A percentile compares a stretch with the other conserved stretches of the same genome.
phyloP scores from a whole-genome alignment of 345 rosid genomes.

The Rhodamnia argentea region DNA sequence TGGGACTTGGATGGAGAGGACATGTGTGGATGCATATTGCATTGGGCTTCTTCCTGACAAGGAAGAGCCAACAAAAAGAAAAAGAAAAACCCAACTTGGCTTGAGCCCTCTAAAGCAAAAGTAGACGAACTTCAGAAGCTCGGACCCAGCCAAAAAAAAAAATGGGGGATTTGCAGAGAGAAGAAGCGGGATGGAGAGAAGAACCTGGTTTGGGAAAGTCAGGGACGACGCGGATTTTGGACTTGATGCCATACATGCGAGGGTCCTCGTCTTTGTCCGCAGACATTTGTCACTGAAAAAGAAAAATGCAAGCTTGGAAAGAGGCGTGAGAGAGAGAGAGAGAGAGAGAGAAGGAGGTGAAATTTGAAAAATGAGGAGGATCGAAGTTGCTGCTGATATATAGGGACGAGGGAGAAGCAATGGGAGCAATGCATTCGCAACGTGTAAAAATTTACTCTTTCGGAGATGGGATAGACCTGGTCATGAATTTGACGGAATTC shows the following conservation, averaged over 20 bases:
- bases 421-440: neutral
- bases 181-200: neutral
- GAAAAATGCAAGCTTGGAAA: neutral
- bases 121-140: neutral
- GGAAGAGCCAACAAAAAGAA: neutral
- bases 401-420: neutral
- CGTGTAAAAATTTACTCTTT: neutral
- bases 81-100: neutral
- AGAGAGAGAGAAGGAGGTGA: neutral
- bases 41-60: neutral
- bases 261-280: constrained; percentile 29
- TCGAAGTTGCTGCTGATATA: neutral
- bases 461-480: neutral
- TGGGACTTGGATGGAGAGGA: neutral
- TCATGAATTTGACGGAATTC: neutral
- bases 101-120: neutral
- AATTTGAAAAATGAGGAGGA: neutral
- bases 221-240: constrained; percentile 20
- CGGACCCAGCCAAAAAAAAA: neutral
- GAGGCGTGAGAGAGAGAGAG: neutral
- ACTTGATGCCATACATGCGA: constrained; percentile 9
- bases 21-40: neutral
- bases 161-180: neutral
- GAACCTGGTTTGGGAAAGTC: constrained; percentile 47
- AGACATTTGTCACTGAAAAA: constrained; percentile 41